Evolutionary conservation across 2,329 filamentous ascomycete genomes (phyloP).

Genomic region (Mycosphaerella sp.): DNA sequence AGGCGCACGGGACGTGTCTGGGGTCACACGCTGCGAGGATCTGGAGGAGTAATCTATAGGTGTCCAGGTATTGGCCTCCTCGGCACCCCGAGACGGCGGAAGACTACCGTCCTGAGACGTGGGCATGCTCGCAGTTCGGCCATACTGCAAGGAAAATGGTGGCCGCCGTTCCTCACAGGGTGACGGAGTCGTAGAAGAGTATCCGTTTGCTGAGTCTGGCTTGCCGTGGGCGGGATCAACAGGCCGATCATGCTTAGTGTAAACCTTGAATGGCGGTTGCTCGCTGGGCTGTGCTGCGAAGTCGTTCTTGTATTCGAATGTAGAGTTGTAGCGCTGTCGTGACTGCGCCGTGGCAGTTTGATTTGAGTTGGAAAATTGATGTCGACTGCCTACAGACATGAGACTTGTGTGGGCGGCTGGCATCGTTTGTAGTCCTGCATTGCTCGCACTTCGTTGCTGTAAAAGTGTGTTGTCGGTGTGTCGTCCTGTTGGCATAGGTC

Average conservation of each 20-base stretch:
- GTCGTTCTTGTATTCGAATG: constrained; percentile 18
- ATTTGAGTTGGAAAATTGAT: constrained; percentile 25
- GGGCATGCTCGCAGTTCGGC: constrained; percentile 39
- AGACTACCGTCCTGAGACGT: constrained; percentile 51
- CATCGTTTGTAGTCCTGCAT: constrained; percentile 32
- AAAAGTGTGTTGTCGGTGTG: constrained; percentile 35
- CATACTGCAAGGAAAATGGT: constrained; percentile 39
- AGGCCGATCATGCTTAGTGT: constrained; percentile 33
- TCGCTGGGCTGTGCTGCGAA: constrained; percentile 20
- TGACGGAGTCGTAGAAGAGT: constrained; percentile 31
- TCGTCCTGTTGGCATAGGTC: constrained; percentile 30
- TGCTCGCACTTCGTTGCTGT: constrained; percentile 36
- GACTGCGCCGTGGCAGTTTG: constrained; percentile 16
- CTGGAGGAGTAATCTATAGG: constrained; percentile 17
- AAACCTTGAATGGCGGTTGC: constrained; percentile 29
- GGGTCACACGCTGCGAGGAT: constrained; percentile 18
- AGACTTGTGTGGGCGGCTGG: constrained; percentile 28
- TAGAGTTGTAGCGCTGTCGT: constrained; percentile 21
- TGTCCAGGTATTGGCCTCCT: constrained; percentile 34
- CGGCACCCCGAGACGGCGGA: constrained; percentile 50
- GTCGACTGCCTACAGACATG: constrained; percentile 19
- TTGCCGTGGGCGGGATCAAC: constrained; percentile 25
- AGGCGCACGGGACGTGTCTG: constrained; percentile 31
- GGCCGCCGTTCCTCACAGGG: constrained; percentile 40
- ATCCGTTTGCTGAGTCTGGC: constrained; percentile 17